phyloP scores from a whole-genome alignment of 768 basidiomycete species.

The Suillus plorans region DNA sequence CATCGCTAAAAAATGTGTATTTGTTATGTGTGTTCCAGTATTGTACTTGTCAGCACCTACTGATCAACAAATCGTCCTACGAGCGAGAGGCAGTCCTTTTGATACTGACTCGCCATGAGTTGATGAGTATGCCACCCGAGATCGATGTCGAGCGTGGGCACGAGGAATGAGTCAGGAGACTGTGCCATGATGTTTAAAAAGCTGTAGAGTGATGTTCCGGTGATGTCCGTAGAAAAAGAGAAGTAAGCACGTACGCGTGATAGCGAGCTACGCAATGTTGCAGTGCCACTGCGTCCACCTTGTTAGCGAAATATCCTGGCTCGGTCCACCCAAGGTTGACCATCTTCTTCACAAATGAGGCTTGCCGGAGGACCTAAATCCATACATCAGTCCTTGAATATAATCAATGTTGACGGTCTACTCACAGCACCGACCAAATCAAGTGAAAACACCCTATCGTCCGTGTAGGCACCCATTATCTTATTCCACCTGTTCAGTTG shows the following conservation, averaged over 20 bases:
- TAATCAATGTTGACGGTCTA: neutral
- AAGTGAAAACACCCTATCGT: constrained; percentile 51
- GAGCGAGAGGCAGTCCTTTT: constrained; percentile 35
- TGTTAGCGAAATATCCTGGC: constrained; percentile 36
- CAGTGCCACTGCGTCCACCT: constrained; percentile 41
- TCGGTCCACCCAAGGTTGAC: constrained; percentile 49
- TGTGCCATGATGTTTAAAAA: constrained; percentile 58
- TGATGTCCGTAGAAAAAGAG: too few relatives aligned
- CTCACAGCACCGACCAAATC: constrained; percentile 57
- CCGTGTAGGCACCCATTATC: constrained; percentile 48
- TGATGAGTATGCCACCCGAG: constrained; percentile 75
- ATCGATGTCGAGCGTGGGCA: constrained; percentile 68
- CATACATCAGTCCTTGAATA: neutral
- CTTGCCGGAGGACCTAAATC: constrained; percentile 51
- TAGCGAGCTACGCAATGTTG: constrained; percentile 54
- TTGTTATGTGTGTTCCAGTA: neutral
- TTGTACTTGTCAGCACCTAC: constrained; percentile 31
- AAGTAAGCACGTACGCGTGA: constrained; percentile 44
- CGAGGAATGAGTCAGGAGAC: constrained; percentile 42
- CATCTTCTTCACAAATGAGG: constrained; percentile 56
- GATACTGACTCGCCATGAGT: constrained; percentile 44
- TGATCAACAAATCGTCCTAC: constrained; percentile 53
- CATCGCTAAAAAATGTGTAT: constrained; percentile 37
- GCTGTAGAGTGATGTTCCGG: constrained; percentile 14
- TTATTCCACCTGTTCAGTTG: constrained; percentile 28